Base-by-base conservation (phyloP, 495 filamentous ascomycete genomes). In the Aspergillus sclerotioniger region DNA sequence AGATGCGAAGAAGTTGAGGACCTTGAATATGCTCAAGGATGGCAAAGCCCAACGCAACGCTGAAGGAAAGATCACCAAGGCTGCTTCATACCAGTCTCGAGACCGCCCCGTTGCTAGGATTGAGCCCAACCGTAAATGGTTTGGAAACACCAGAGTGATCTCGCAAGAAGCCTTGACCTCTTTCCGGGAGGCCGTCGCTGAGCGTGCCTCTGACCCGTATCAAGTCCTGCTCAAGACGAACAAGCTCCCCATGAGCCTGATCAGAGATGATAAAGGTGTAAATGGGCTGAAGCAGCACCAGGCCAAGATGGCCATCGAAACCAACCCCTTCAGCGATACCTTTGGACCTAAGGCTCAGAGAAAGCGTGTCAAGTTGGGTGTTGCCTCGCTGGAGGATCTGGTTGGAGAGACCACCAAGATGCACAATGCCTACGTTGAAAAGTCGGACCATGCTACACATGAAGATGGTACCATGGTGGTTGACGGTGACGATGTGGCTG, bases 281-380 rank as follows among this genome's bases (percentile, higher is more conserved):
- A 92, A 94, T 68, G 92, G 92, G 0, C 64, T 94, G 46, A 96
- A 96, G 76, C 86, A 96, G 67, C 93, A 98, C 72, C 81, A 87
- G 67, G 92, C 94, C 49, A 98, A 98, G 77, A 96, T 97, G 77
- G 83, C 89, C 15, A 89, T 98, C 46, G 91, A 96, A 72, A 86
- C 85, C 31, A 81, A 87, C 31, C 91, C 91, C 0, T 98, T 92
- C 72, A 76, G 78, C n/a, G 87, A 95, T 53, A 91, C 90, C 0
- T 98, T 98, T 66, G 95, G 94, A 0, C 91, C 93, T 31, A 96
- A 96, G 75, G 84, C 90, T 19, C 91, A 96, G 69, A 78, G 94
- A 54, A 98, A 98, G 74, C 76, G 92, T 45, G 90, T 93, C 21
- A 96, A 96, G 80, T 75, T 98, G 51, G 87, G 81, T 58, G 91